These are phyloP conservation scores for Akebia trifoliata DNA, from an alignment of 164 flowering plant genomes.

Conservation along the genomic window DNA sequence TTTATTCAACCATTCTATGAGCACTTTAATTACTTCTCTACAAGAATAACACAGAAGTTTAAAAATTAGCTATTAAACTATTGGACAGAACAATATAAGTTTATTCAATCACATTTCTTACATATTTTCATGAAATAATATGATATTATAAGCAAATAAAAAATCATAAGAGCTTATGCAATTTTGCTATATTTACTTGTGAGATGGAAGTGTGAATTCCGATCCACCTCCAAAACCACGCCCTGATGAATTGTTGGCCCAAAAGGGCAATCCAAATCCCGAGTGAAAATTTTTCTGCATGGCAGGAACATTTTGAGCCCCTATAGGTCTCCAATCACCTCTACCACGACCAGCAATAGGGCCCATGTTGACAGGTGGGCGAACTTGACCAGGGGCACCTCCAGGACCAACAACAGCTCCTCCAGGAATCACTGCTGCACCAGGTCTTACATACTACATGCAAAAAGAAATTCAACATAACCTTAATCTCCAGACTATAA, in stretches of 20 bases:
- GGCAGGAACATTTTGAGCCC: slow-evolving; percentile 37
- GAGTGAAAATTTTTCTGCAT: slow-evolving; percentile 68
- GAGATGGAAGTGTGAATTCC: slow-evolving; percentile 98
- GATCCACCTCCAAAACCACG: slow-evolving; percentile 76
- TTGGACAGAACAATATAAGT: no score
- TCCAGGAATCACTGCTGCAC: slow-evolving; percentile 69
- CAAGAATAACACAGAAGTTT: no score
- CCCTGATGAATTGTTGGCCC: slow-evolving; percentile 60
- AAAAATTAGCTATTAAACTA: no score
- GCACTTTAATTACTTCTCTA: no score
- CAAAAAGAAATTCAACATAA: slow-evolving; percentile 12
- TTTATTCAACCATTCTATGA: no score
- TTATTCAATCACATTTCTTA: no score
- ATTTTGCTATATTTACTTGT: slow-evolving; percentile 60
- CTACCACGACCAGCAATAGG: slow-evolving; percentile 55
- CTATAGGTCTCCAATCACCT: slow-evolving; percentile 69
- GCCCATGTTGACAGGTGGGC: slow-evolving; percentile 52
- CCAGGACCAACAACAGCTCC: slow-evolving; percentile 43
- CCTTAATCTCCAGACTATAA: slow-evolving; percentile 9
- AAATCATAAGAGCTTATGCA: neutral
- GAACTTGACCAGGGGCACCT: slow-evolving; percentile 66
- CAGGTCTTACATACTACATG: slow-evolving; percentile 95
- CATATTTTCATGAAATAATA: no score
- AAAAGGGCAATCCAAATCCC: slow-evolving; percentile 52
- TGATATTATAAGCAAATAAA: no score